Evolutionary conservation across 139 green algal genomes (phyloP).

Genomic region (Ettlia oleoabundans): DNA sequence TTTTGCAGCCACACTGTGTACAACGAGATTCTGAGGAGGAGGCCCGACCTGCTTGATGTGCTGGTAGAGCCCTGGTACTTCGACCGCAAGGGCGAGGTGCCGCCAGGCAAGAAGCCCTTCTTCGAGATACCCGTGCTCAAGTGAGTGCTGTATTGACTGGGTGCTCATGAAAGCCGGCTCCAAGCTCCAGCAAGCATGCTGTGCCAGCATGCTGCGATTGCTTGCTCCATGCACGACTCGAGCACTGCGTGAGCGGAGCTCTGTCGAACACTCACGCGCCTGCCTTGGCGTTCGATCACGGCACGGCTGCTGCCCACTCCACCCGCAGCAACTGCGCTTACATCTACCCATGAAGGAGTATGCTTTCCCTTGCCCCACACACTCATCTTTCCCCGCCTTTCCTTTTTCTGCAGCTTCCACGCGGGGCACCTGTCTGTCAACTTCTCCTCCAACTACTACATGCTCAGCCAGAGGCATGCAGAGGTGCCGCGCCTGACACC

Average conservation of each 20-base stretch:
- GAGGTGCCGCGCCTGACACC: slow-evolving; percentile 58
- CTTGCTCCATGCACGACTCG: no score
- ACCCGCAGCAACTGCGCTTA: no score
- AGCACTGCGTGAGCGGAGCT: no score
- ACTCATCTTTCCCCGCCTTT: slow-evolving; percentile 5
- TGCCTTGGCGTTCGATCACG: no score
- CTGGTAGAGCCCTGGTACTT: slow-evolving; percentile 59
- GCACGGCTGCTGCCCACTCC: no score
- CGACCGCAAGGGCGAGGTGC: slow-evolving; percentile 57
- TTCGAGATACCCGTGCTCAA: slow-evolving; percentile 65
- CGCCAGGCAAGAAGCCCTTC: slow-evolving; percentile 58
- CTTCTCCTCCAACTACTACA: slow-evolving; percentile 60
- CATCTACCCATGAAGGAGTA: no score
- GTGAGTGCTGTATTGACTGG: neutral
- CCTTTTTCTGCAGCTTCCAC: slow-evolving; percentile 45
- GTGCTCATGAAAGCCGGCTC: no score
- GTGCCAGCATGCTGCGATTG: no score
- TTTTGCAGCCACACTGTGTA: slow-evolving; percentile 36
- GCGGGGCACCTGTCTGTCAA: slow-evolving; percentile 55
- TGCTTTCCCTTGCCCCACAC: no score
- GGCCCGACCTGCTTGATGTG: slow-evolving; percentile 52
- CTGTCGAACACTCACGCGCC: no score
- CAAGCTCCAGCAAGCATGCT: neutral
- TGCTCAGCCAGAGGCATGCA: slow-evolving; percentile 47
- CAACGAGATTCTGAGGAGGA: slow-evolving; percentile 58